Conservation (phyloP, 352 stramenopile genomes). For the Pythium scleroteichum region DNA sequence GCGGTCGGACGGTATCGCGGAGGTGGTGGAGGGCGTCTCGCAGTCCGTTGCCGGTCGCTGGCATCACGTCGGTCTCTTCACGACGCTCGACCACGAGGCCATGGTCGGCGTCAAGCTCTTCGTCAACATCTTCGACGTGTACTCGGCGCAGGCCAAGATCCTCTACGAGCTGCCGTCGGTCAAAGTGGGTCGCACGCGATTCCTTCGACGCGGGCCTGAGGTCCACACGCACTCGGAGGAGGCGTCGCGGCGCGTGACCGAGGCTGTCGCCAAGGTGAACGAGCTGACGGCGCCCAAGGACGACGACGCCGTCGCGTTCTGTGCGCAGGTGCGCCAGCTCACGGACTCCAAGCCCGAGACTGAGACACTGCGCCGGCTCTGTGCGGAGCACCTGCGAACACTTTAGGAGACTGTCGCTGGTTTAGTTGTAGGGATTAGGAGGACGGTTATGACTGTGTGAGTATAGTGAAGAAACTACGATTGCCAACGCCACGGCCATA, state of each 20-base stretch:
- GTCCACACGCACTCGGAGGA: constrained; percentile 22
- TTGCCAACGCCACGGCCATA: too few species aligned
- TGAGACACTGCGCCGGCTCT: constrained; percentile 6
- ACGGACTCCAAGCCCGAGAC: not conserved
- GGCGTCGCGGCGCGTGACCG: constrained; percentile 14
- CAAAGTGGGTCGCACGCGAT: not conserved
- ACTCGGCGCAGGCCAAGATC: constrained; percentile 22
- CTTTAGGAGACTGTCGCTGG: too few species aligned
- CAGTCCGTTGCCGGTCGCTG: constrained; percentile 32
- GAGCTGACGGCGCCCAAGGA: not conserved
- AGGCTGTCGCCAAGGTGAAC: constrained; percentile 18
- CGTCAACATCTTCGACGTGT: constrained; percentile 26
- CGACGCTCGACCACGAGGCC: constrained; percentile 29
- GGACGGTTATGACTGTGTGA: too few species aligned
- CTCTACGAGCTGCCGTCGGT: constrained; percentile 26
- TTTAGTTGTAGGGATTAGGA: too few species aligned
- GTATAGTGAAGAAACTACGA: too few species aligned
- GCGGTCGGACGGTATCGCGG: constrained; percentile 19
- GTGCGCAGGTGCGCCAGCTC: constrained; percentile 6
- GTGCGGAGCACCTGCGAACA: constrained; percentile 7
- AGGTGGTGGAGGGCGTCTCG: constrained; percentile 23
- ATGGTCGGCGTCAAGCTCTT: constrained; percentile 29
- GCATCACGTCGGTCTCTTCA: constrained; percentile 30
- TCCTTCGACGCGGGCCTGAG: constrained; percentile 8
- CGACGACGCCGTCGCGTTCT: constrained; percentile 4